A percentile compares a stretch with the other conserved stretches of the same genome.
Conservation (phyloP, 2,329 filamentous ascomycete species). For the Pseudocercospora eumusae region DNA sequence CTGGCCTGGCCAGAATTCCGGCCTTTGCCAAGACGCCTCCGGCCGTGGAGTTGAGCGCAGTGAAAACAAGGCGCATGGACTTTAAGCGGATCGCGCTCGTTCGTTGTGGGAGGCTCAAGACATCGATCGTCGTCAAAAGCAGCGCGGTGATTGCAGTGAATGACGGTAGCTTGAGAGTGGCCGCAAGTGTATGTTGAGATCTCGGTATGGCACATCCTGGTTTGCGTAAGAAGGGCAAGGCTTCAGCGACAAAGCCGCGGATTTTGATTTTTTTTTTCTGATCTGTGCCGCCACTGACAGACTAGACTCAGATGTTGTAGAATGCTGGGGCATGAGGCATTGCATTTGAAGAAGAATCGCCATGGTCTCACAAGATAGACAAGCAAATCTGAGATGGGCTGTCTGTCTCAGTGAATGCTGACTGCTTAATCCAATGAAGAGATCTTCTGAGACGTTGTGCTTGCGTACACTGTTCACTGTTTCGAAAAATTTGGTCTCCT, state of each 20-base stretch:
- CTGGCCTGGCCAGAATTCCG: neutral
- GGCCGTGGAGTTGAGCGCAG: constrained; percentile 8
- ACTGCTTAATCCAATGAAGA: no score
- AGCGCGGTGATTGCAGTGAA: constrained; percentile 10
- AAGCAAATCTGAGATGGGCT: neutral
- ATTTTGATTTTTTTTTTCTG: no score
- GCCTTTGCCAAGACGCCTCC: no score
- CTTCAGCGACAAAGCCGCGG: neutral
- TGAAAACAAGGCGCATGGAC: constrained; percentile 7
- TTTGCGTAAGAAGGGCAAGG: no score
- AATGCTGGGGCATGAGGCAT: neutral
- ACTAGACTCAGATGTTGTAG: neutral
- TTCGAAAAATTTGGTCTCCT: neutral
- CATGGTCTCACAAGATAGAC: neutral
- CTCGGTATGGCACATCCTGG: constrained; percentile 18
- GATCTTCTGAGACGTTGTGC: no score
- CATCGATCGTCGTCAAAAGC: neutral
- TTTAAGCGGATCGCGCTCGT: constrained; percentile 4
- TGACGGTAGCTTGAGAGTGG: neutral
- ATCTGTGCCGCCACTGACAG: neutral
- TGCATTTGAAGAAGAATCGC: neutral
- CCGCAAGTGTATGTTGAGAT: constrained; percentile 16
- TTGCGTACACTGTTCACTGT: no score
- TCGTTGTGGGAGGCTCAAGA: constrained; percentile 4
- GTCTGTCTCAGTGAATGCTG: neutral